Evolutionary conservation across 2,329 filamentous ascomycete species (phyloP).

Genomic region (Keithomyces neogunnii): DNA sequence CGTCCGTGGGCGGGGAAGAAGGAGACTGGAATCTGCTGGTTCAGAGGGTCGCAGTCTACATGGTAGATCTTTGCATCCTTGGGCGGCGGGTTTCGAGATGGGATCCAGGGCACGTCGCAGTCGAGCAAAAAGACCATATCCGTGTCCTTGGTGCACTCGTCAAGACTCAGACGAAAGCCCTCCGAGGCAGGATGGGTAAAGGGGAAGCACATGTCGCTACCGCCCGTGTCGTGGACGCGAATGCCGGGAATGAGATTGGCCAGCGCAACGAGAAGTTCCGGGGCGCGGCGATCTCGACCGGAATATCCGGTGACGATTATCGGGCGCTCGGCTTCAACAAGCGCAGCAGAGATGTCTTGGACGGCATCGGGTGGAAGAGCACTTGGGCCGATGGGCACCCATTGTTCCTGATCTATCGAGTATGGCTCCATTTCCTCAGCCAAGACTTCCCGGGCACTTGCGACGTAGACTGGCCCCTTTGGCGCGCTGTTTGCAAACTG

Average conservation of each 20-base stretch:
- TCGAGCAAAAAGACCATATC: constrained; percentile 76
- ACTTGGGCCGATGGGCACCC: constrained; percentile 62
- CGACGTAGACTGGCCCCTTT: constrained; percentile 71
- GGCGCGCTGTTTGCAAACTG: constrained; percentile 75
- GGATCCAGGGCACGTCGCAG: constrained; percentile 84
- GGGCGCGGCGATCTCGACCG: constrained; percentile 58
- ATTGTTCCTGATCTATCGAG: constrained; percentile 56
- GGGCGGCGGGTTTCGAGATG: constrained; percentile 51
- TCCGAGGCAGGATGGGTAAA: constrained; percentile 54
- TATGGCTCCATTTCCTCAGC: constrained; percentile 76
- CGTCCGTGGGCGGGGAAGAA: constrained; percentile 55
- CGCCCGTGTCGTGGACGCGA: constrained; percentile 66
- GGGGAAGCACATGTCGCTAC: constrained; percentile 72
- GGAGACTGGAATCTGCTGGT: constrained; percentile 60
- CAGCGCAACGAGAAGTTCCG: constrained; percentile 54
- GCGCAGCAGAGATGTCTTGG: constrained; percentile 49
- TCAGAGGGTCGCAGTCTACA: constrained; percentile 52
- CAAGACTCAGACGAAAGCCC: constrained; percentile 60
- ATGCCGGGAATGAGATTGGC: constrained; percentile 61
- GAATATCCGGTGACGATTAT: constrained; percentile 63
- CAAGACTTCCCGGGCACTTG: constrained; percentile 73
- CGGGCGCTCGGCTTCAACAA: constrained; percentile 57
- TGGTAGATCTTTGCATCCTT: constrained; percentile 44
- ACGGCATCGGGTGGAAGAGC: constrained; percentile 46
- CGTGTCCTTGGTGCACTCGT: constrained; percentile 61